A percentile compares a stretch with the other conserved stretches of the same genome.
Conservation (phyloP, 495 filamentous ascomycete genomes). For the Poronia punctata region DNA sequence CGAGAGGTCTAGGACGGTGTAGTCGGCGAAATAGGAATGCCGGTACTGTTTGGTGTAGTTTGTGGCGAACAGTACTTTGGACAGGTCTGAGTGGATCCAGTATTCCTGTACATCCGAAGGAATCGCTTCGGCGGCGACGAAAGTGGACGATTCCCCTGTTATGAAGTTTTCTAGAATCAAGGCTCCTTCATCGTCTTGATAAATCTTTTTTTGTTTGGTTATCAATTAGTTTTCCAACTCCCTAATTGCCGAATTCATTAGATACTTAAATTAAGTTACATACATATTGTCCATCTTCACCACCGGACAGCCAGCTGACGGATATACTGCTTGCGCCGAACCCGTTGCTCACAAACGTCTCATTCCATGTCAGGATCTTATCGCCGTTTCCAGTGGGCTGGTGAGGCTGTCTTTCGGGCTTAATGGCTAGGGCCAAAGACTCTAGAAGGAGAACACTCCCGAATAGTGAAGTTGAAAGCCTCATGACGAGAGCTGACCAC, state of each 20-base stretch:
- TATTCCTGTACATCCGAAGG: constrained; percentile 25
- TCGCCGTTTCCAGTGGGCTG: constrained; percentile 30
- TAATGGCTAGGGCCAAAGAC: constrained; percentile 22
- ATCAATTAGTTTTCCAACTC: too few relatives aligned
- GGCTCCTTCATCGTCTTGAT: constrained; percentile 30
- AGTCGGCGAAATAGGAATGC: constrained; percentile 52
- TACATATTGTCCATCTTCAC: constrained; percentile 38
- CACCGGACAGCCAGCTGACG: constrained; percentile 40
- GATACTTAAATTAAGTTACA: neutral
- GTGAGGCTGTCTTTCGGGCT: constrained; percentile 31
- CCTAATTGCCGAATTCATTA: neutral
- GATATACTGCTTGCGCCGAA: constrained; percentile 27
- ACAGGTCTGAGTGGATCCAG: constrained; percentile 31
- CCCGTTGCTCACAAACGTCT: constrained; percentile 28
- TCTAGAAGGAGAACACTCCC: constrained; percentile 11
- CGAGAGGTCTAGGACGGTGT: constrained; percentile 44
- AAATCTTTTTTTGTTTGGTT: constrained; percentile 31
- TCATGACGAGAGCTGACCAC: constrained; percentile 19
- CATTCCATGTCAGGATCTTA: constrained; percentile 38
- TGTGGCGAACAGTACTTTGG: constrained; percentile 45
- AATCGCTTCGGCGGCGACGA: constrained; percentile 35
- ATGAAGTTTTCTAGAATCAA: constrained; percentile 44
- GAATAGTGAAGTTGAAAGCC: constrained; percentile 3
- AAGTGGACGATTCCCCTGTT: constrained; percentile 37
- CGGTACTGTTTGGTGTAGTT: constrained; percentile 53